Evolutionary conservation across 768 basidiomycete genomes (phyloP).

Genomic region (Hygrocybe punicea): DNA sequence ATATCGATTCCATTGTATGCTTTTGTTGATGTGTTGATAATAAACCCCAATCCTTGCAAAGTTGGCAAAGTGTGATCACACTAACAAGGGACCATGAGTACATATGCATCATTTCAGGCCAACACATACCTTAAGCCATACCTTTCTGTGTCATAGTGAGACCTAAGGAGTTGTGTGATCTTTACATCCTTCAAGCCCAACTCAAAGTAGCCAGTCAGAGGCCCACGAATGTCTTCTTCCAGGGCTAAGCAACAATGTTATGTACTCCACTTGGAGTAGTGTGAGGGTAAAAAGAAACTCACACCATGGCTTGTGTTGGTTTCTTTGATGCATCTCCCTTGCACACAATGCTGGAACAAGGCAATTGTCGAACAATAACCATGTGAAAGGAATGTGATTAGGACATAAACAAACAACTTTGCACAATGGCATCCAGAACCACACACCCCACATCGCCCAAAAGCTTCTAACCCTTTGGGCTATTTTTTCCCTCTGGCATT

Average conservation of each 20-base stretch:
- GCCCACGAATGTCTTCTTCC: background rate
- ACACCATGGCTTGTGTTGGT: conserved; percentile 2
- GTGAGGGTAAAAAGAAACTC: background rate
- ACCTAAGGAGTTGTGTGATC: background rate
- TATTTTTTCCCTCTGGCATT: too few species aligned
- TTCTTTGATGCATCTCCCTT: conserved; percentile 19
- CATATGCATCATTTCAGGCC: background rate
- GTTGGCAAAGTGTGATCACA: background rate
- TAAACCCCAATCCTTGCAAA: background rate
- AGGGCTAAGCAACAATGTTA: background rate
- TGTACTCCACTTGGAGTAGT: background rate
- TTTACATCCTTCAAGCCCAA: background rate
- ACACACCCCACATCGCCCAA: too few species aligned
- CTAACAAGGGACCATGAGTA: background rate
- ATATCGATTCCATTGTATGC: background rate
- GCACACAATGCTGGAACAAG: conserved; percentile 14
- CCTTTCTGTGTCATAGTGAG: background rate
- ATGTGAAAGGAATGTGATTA: too few species aligned
- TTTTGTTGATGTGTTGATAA: background rate
- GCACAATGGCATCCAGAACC: too few species aligned
- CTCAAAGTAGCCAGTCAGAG: background rate
- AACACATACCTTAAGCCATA: conserved; percentile 8
- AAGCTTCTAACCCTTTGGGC: too few species aligned
- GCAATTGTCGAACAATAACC: too few species aligned
- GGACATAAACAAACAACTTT: too few species aligned